Evolutionary conservation across 345 rosid genomes (phyloP).

Genomic region (Salix purpurea): DNA sequence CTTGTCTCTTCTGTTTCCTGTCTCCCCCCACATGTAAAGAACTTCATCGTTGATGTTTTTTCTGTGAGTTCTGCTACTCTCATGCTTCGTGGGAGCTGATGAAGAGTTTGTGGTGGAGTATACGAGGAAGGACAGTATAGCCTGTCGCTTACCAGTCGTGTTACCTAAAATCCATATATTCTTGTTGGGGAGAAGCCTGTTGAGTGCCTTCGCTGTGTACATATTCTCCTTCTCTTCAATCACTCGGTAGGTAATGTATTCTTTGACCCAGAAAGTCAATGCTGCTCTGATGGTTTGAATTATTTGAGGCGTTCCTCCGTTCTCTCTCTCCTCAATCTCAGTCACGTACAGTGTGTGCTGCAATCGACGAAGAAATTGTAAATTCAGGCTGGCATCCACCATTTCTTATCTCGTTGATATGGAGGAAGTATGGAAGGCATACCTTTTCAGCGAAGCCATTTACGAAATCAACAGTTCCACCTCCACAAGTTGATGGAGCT

Average conservation of each 20-base stretch:
- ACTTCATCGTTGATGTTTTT: not conserved
- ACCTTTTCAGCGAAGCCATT: constrained; percentile 53
- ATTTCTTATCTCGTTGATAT: not conserved
- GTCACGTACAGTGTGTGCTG: constrained; percentile 51
- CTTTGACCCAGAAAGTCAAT: constrained; percentile 56
- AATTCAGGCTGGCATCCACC: not conserved
- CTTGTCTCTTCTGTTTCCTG: constrained; percentile 38
- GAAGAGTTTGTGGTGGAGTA: constrained; percentile 30
- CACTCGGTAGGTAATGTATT: constrained; percentile 31
- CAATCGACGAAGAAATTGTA: not conserved
- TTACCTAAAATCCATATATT: constrained; percentile 47
- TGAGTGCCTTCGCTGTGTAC: constrained; percentile 35
- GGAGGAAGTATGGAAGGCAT: not conserved
- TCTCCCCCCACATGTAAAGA: constrained; percentile 38
- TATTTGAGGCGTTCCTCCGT: constrained; percentile 58
- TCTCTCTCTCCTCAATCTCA: constrained; percentile 54
- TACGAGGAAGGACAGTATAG: constrained; percentile 52
- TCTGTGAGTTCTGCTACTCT: not conserved
- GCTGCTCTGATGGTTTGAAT: constrained; percentile 52
- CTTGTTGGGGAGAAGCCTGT: constrained; percentile 38
- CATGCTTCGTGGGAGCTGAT: not conserved
- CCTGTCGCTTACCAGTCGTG: constrained; percentile 28
- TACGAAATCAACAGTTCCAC: constrained; percentile 58
- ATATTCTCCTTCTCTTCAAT: constrained; percentile 33
- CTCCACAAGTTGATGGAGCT: constrained; percentile 64